A percentile compares a stretch with the other conserved stretches of the same genome.
Conservation (phyloP, 768 basidiomycete genomes). For the Pisolithus orientalis region DNA sequence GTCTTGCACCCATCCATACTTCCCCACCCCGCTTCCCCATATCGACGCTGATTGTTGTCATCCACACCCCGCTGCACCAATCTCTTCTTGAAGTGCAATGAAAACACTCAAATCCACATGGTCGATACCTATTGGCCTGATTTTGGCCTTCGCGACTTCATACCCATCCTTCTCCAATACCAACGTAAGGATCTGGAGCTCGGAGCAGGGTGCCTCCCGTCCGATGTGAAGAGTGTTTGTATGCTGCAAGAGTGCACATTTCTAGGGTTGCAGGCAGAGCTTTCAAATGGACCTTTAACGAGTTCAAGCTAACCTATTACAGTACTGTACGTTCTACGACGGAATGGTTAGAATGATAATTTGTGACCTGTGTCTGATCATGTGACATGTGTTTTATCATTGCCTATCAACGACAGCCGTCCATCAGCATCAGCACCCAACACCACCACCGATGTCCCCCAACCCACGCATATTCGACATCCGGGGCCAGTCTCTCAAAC, state of each 20-base stretch:
- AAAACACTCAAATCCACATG: constrained; percentile 86
- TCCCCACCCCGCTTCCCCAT: neutral
- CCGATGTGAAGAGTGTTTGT: no score
- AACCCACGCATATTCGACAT: constrained; percentile 20
- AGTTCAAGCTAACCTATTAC: no score
- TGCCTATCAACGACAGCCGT: no score
- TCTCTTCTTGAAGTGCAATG: constrained; percentile 42
- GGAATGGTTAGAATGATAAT: no score
- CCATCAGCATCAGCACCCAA: no score
- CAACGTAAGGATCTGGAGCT: constrained; percentile 68
- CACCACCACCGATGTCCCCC: constrained; percentile 11
- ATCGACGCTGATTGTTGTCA: neutral
- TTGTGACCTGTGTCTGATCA: no score
- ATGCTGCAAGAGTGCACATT: no score
- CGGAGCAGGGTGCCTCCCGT: no score
- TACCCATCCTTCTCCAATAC: constrained; percentile 84
- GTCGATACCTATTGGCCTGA: constrained; percentile 86
- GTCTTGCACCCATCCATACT: neutral
- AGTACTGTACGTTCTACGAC: no score
- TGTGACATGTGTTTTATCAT: no score
- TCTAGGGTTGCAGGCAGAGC: no score
- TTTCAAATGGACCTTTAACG: no score
- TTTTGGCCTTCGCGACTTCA: constrained; percentile 79
- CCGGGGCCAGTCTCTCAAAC: constrained; percentile 49
- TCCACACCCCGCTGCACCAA: neutral